Evolutionary conservation across 768 basidiomycete species (phyloP), one percentile per base, ranked within the genome.

Genomic region (Xerocomus brunneocitrinus): DNA sequence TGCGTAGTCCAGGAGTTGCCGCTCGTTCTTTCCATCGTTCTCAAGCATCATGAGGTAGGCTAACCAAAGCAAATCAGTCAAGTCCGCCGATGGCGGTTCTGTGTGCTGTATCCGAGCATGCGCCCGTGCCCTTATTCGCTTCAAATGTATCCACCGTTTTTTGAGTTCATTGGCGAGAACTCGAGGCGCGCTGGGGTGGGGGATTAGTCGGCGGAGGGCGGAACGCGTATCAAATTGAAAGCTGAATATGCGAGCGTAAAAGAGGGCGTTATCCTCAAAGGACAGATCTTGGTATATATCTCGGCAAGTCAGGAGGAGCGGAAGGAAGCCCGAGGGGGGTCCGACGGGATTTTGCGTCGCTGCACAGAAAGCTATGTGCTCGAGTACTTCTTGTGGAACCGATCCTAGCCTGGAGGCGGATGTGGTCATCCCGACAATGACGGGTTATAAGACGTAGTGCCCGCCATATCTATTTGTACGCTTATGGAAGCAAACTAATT

Each of bases 21-120:
- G 66, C 58, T 79, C 79, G 59, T 91, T 91, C 63, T 79, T 84
- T 40, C 82, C 86, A 28, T 86, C 86, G 59, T 89, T 86, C 71
- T 93, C 91, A 44, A 92, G 72, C 76, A 91, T 79, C 82, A 92
- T 82, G 35, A 89, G 69, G 63, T 87, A 91, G 27, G 83, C 78
- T 28, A 79, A 78, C 75, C 83, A 86, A 5, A 91, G 77, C 13
- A 81, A 63, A n/a, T 82, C 74, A 39, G 44, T 34, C 35, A 49
- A 43, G n/a, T n/a, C 47, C 4, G 47, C 6, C n/a, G 47, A 45
- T 3, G 41, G n/a, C 14, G 27, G 60, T 38, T 60, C 65, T 1
- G 62, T 50, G 13, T 55, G 40, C 16, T 25, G 55, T 45, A 62
- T 49, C 39, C 61, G 58, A 34, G 63, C 59, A 34, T 56, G 41